These are phyloP conservation scores for Coniochaeta hoffmannii DNA, from an alignment of 2,329 filamentous ascomycete species.

Conservation along the genomic window DNA sequence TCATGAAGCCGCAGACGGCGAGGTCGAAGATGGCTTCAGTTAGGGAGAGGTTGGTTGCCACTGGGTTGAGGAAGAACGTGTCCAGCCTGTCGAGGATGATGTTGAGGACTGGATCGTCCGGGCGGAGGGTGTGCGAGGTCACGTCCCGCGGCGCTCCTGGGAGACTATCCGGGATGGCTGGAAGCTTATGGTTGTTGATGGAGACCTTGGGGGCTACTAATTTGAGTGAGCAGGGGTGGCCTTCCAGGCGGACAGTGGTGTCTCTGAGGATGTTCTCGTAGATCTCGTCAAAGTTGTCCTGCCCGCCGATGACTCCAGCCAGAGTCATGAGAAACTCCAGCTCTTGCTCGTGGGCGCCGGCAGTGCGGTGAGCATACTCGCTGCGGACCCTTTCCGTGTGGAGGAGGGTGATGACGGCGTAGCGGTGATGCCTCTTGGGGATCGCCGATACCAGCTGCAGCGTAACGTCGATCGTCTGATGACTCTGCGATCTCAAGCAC, in stretches of 20 bases:
- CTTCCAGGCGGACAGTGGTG: conserved; percentile 59
- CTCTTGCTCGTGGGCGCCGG: conserved; percentile 69
- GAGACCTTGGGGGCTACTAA: conserved; percentile 56
- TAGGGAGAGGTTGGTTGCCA: conserved; percentile 83
- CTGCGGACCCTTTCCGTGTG: conserved; percentile 53
- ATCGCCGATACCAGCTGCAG: conserved; percentile 82
- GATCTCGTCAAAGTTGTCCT: conserved; percentile 62
- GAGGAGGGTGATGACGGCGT: conserved; percentile 71
- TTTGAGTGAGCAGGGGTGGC: conserved; percentile 64
- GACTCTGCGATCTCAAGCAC: conserved; percentile 74
- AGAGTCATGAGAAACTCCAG: conserved; percentile 63
- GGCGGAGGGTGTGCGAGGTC: conserved; percentile 52
- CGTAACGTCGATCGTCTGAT: conserved; percentile 84
- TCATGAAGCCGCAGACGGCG: conserved; percentile 76
- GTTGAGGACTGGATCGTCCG: conserved; percentile 55
- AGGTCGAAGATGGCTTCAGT: conserved; percentile 79
- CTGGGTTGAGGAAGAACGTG: conserved; percentile 80
- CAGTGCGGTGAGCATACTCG: conserved; percentile 53
- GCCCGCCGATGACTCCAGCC: conserved; percentile 60
- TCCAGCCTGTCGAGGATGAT: conserved; percentile 64
- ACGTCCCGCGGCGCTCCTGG: conserved; percentile 56
- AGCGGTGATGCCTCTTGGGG: conserved; percentile 78
- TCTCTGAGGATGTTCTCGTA: conserved; percentile 70
- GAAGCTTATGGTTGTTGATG: conserved; percentile 47
- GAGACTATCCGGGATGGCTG: conserved; percentile 46